Base-by-base conservation (phyloP, 768 basidiomycete genomes). In the Phylloporus sp. region DNA sequence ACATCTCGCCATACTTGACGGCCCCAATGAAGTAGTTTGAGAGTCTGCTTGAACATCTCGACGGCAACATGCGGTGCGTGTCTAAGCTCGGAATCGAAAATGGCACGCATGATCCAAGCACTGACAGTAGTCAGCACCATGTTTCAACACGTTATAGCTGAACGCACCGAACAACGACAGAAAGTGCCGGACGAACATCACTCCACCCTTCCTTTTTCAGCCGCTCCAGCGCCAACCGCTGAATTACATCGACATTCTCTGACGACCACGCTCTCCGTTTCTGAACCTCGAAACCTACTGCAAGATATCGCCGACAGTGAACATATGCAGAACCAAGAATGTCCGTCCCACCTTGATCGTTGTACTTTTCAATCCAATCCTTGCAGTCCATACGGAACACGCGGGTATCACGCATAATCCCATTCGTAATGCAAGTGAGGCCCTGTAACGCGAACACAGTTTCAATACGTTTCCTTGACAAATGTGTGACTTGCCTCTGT, bases 1-100 rank as follows among this genome's bases (percentile, higher is more conserved):
- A 35, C 36, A 8, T 38, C 32, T 36, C 28, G 37, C 42, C 49
- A 52, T 3, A 44, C 32, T 44, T 35, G 48, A n/a, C 42, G 32
- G 31, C 42, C 50, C 38, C 42, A 38, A 18, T 23, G 9, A 39
- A 52, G 39, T 3, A 41, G 28, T 18, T 52, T 20, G 8, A 44
- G 33, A 15, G 13, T 27, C 8, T 23, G n/a, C 34, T 51, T 27
- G 11, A 32, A 5, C 20, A 9, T 15, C 34, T 52, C 15, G 35
- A 38, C 26, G 5, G 35, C 39, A 17, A 29, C 26, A 7, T 31
- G 31, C 5, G 26, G 22, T 31, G 10, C 36, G 9, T 35, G 13
- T 22, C 9, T 15, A 33, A 52, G 24, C 6, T 36, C 9, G 4
- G 11, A 17, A 13, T 40, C 33, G 38, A 36, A 9, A 1, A 31